Base-by-base conservation (phyloP, 1,284 basidiomycete genomes). In the Takashimella tepidaria region DNA sequence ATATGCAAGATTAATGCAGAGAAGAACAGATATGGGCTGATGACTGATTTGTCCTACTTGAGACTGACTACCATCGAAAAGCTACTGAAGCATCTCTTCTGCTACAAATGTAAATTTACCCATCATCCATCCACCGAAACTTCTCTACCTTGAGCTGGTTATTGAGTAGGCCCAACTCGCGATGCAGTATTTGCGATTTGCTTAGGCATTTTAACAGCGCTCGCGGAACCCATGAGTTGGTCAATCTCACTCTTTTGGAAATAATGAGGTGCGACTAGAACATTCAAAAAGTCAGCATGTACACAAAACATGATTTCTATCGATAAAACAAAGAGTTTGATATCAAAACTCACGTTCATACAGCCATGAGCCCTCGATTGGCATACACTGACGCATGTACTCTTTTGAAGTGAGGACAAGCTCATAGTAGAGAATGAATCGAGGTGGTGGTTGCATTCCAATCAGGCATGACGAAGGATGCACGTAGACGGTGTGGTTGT, bases 381-480 rank as follows among this genome's bases (percentile, higher is more conserved):
- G 92, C 92, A 98, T 98, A 42, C 92, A 83, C 81, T 97, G 92
- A 54, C 91, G 85, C 70, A 77, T 78, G 64, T 76, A 81, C 63
- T 82, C 80, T 63, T 81, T 81, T 47, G 73, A 76, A 11, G 81
- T 83, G 51, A 82, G 74, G 3, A 83, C 81, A 21, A 77, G 64
- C 75, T 98, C 96, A 70, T 97, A 98, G 77, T 97, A 99, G 54
- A 97, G 75, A 25, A 98, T 76, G 21, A 88, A 89, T 69, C 87
- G 87, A 21, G 92, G 84, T 0, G 93, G 96, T 0, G 96, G 96
- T 63, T 97, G 92, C 68, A 87, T 84, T 65, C 97, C 90, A 82
- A 98, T 93, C 60, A 98, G 77, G 70, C 90, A 87, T 4, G 91
- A 95, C 2, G 91, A 95, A 0, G 96, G 96, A 68, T 98, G 96